Evolutionary conservation across 306 rosid species (phyloP), one percentile per base, ranked within the genome.

Genomic region (Cucumis cinereus): DNA sequence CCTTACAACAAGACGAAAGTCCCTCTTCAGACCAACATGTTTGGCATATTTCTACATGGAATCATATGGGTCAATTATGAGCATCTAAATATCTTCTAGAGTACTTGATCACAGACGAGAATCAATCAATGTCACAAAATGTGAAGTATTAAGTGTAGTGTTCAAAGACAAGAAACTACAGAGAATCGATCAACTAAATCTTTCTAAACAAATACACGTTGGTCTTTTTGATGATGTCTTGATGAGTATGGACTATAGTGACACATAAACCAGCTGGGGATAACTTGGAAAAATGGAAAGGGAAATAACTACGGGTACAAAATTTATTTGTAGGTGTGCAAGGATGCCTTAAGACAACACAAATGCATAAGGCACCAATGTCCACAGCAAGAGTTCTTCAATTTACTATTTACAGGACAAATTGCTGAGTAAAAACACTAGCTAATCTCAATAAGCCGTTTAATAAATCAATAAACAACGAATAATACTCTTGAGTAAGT

Each of bases 1-100:
- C 82, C 99, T 90, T 47, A 94, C 99, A 71, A 89, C 99, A 78
- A 94, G 93, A 81, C 99, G 99, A 82, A 94, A 92, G 85, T 92
- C 96, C 89, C 99, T 89, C 93, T 92, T 94, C 82, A 88, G 83
- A 79, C 99, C 99, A 84, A 94, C 97, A 36, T 89, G 73, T 83
- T 94, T 89, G 79, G 97, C 96, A 88, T 92, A 94, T 90, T 87
- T 88, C 99, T 94, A 84, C 86, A 89, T 41, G 81, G 49, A 26
- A 57, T 36, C 20, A 26, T 41, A 60, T 24, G n/a, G 40, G 43
- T 49, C 16, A 47, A 71, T 7, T 13, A 26, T 71, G 16, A 47
- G 43, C 3, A 9, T 71, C 75, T 71, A 71, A 43, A 47, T 70
- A 47, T 71, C 75, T 26, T 15, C 2, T 3, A 2, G 36, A 16